Conservation (phyloP, 1,139 yeast genomes). For the Candida tropicalis region DNA sequence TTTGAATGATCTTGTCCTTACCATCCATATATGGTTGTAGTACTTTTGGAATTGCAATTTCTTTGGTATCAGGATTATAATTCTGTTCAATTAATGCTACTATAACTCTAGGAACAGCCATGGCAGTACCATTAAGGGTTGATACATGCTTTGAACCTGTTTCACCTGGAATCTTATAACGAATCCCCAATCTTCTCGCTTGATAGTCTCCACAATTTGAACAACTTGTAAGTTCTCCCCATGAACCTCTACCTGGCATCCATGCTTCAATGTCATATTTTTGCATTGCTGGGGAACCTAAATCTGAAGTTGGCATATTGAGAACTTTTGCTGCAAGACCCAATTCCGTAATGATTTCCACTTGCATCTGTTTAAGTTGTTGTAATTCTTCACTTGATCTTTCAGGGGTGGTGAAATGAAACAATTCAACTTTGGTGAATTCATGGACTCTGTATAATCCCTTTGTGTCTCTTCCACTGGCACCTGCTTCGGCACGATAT, state of each 20-base stretch:
- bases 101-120: slow-evolving; percentile 92
- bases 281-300: slow-evolving; percentile 91
- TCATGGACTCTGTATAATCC: slow-evolving; percentile 97
- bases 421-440: slow-evolving; percentile 94
- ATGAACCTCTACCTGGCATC: slow-evolving; percentile 95
- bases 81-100: slow-evolving; percentile 85
- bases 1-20: slow-evolving; percentile 34
- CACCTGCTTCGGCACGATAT: slow-evolving; percentile 96
- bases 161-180: slow-evolving; percentile 29
- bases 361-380: slow-evolving; percentile 64
- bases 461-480: slow-evolving; percentile 89
- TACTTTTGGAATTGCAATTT: slow-evolving; percentile 69
- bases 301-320: slow-evolving; percentile 86
- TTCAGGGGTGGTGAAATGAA: slow-evolving; percentile 66
- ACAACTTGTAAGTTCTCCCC: slow-evolving; percentile 93
- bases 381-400: slow-evolving; percentile 57
- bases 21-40: slow-evolving; percentile 71
- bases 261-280: slow-evolving; percentile 96
- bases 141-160: slow-evolving; percentile 51
- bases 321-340: slow-evolving; percentile 83
- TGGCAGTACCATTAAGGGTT: slow-evolving; percentile 93
- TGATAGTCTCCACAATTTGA: slow-evolving; percentile 95
- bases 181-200: slow-evolving; percentile 77
- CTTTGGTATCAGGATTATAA: slow-evolving; percentile 60
- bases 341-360: slow-evolving; percentile 59